Evolutionary conservation across 1,139 yeast species (phyloP).

Genomic region (Pichiaceae sp.): DNA sequence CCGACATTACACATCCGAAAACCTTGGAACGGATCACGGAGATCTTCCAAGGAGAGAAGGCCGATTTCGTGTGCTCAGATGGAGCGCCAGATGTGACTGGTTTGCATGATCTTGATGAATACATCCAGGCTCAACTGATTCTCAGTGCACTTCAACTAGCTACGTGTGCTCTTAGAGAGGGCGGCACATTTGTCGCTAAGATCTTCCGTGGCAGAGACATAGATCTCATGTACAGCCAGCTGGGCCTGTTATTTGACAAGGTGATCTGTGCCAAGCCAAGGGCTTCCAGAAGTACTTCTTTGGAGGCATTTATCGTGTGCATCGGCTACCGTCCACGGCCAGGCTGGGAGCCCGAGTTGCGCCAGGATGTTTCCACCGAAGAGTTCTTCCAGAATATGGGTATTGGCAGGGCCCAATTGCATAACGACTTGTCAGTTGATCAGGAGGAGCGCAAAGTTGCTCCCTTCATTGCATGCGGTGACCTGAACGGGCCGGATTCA

Average conservation of each 20-base stretch:
- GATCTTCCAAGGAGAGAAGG: slow-evolving; percentile 82
- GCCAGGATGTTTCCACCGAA: slow-evolving; percentile 52
- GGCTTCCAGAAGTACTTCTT: slow-evolving; percentile 85
- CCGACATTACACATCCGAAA: slow-evolving; percentile 93
- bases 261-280: slow-evolving; percentile 96
- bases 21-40: slow-evolving; percentile 69
- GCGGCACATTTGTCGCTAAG: slow-evolving; percentile 92
- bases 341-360: slow-evolving; percentile 68
- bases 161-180: slow-evolving; percentile 76
- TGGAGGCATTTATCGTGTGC: slow-evolving; percentile 92
- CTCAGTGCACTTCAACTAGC: slow-evolving; percentile 86
- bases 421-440: slow-evolving; percentile 31
- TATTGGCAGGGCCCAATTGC: slow-evolving; percentile 43
- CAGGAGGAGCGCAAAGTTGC: slow-evolving; percentile 67
- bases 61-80: slow-evolving; percentile 93
- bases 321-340: slow-evolving; percentile 73
- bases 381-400: slow-evolving; percentile 61
- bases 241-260: slow-evolving; percentile 72
- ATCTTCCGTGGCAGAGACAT: slow-evolving; percentile 94
- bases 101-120: slow-evolving; percentile 90
- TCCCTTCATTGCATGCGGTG: slow-evolving; percentile 91
- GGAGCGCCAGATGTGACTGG: slow-evolving; percentile 99
- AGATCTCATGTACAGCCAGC: slow-evolving; percentile 81
- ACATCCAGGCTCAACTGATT: slow-evolving; percentile 89
- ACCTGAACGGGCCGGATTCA: slow-evolving; percentile 75